Evolutionary conservation across 2,329 filamentous ascomycete species (phyloP), one percentile per base, ranked within the genome.

Genomic region (Alternaria triticina): DNA sequence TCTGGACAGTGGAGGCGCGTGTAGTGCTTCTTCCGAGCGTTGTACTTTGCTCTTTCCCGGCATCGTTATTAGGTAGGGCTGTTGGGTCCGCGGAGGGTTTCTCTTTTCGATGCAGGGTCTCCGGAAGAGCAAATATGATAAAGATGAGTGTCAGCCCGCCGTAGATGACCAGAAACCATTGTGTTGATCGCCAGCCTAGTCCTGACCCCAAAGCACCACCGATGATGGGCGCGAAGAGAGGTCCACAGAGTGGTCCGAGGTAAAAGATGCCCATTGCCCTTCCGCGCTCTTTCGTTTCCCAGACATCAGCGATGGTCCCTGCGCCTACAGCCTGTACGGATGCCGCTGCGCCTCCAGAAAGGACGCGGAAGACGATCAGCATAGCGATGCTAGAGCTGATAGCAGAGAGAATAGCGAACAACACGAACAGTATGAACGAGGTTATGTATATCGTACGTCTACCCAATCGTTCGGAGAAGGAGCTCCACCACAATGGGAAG

Each of bases 401-500:
- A 5, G 79, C 79, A 2, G 74, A 74, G 3, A 81, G 62, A 2
- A 80, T 63, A 8, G 59, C 74, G 27, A 74, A 81, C 2, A 80
- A 9, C 3, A 76, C 68, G 27, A 79, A 80, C 12, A 80, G 52
- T 10, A 69, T 56, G 52, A 81, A 81, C 10, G 73, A 77, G 7
- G 70, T 66, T 47, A 81, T 73, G 61, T 80, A 80, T 20, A 80
- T 79, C 3, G 76, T 78, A 22, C 79, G 59, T 33, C 79, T 58
- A 3, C 79, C 79, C 5, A 77, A 62, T 1, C 76, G 74, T 65
- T 81, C 79, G 12, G 73, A 77, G 55, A 81, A 80, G 11, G 73
- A 75, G 28, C 75, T 78, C 79, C 79, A 81, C 79, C 79, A 82
- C 1, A 82, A 66, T 0, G 80, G 80, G 55, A 81, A 82, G 8